Conservation (phyloP, 2,329 filamentous ascomycete species). For the Venturia aucupariae region DNA sequence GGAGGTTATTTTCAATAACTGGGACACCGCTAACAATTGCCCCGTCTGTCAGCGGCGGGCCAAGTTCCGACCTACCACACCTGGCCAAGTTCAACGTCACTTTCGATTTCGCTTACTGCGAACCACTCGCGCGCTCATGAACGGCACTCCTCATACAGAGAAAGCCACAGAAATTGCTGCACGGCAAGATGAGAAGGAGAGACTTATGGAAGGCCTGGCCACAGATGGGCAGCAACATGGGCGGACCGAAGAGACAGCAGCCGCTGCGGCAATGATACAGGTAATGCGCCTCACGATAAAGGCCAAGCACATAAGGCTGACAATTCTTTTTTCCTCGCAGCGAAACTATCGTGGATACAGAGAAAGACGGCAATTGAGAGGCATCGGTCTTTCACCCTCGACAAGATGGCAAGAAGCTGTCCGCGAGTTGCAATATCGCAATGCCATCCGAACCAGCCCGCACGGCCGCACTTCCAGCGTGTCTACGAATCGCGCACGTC, state of each 20-base stretch:
- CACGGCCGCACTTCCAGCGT: conserved; percentile 27
- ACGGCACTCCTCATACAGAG: background rate
- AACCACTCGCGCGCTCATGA: background rate
- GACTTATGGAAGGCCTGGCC: background rate
- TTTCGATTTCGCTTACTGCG: background rate
- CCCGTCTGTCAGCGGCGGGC: background rate
- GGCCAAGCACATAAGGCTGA: background rate
- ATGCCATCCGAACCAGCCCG: conserved; percentile 38
- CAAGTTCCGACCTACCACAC: background rate
- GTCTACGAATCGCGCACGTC: conserved; percentile 38
- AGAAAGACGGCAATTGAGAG: conserved; percentile 59
- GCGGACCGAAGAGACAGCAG: background rate
- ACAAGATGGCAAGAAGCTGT: conserved; percentile 58
- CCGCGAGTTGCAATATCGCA: conserved; percentile 39
- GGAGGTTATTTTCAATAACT: background rate
- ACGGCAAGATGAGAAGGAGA: conserved; percentile 4
- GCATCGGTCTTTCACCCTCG: conserved; percentile 58
- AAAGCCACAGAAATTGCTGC: background rate
- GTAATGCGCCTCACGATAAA: background rate
- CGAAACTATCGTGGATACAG: conserved; percentile 72
- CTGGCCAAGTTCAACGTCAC: background rate
- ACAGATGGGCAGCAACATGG: background rate
- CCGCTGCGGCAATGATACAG: conserved; percentile 11
- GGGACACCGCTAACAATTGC: background rate
- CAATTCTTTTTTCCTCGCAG: conserved; percentile 29